Conservation (phyloP, 495 filamentous ascomycete species). For the Penicillium argentinense region DNA sequence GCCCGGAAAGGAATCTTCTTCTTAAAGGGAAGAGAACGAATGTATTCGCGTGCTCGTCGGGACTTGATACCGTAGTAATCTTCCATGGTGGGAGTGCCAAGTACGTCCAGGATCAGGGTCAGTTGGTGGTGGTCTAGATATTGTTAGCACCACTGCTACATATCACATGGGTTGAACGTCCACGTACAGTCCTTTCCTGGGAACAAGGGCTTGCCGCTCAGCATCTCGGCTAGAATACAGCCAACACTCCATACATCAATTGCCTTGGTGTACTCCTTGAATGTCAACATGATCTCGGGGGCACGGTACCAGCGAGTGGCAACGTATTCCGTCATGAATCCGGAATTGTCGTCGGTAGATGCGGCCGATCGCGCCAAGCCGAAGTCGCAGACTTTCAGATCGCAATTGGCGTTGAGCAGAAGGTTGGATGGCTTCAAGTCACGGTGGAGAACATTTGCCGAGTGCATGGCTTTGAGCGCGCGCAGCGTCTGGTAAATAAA, state of each 20-base stretch:
- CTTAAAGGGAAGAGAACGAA: slow-evolving; percentile 99
- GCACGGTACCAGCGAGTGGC: slow-evolving; percentile 99
- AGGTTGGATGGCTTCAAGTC: slow-evolving; percentile 98
- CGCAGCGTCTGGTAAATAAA: slow-evolving; percentile 99
- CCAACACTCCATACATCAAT: slow-evolving; percentile 99
- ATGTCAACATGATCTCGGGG: slow-evolving; percentile 99
- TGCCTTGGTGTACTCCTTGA: slow-evolving; percentile 99
- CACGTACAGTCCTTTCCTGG: slow-evolving; percentile 96
- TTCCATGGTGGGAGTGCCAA: slow-evolving; percentile 99
- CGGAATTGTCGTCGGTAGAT: slow-evolving; percentile 96
- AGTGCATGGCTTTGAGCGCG: slow-evolving; percentile 98
- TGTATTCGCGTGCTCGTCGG: slow-evolving; percentile 95
- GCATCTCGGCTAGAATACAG: slow-evolving; percentile 99
- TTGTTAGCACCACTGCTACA: not conserved
- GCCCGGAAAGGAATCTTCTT: slow-evolving; percentile 99
- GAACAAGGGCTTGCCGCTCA: slow-evolving; percentile 97
- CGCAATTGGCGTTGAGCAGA: slow-evolving; percentile 97
- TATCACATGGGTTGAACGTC: not conserved
- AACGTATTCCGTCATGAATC: slow-evolving; percentile 99
- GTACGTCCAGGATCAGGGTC: slow-evolving; percentile 95
- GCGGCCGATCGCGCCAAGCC: slow-evolving; percentile 91
- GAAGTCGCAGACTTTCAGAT: slow-evolving; percentile 98
- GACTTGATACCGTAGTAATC: slow-evolving; percentile 99
- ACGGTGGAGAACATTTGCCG: slow-evolving; percentile 95
- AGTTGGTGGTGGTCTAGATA: slow-evolving; percentile 91